Evolutionary conservation across 495 filamentous ascomycete genomes (phyloP), one percentile per base, ranked within the genome.

Genomic region (Hypomontagnella submonticulosa): DNA sequence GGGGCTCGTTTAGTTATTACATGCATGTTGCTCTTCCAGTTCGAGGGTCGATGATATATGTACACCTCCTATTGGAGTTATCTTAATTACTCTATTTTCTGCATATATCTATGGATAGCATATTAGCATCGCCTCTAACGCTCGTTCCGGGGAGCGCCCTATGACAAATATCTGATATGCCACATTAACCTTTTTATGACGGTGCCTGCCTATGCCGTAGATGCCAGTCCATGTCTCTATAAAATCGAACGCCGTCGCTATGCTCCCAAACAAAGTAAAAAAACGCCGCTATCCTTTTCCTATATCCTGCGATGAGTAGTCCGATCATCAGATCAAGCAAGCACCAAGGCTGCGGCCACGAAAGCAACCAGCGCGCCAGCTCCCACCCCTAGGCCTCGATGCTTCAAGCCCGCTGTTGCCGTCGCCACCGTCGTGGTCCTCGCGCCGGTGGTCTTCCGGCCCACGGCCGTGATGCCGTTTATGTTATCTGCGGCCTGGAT

Each of bases 401-500:
- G 61, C 18, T 42, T 57, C 32, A 56, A 37, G 33, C 47, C 40
- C 18, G 64, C 66, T 12, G 60, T 55, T 11, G 43, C 56, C 1
- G 51, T 44, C 16, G 38, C 54, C 4, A 66, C 71, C 16, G 38
- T 42, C 15, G 38, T 48, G 2, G 41, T 8, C 15, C 12, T 55
- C 19, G 42, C 10, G 34, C 44, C 63, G 5, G 48, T 48, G 43
- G 53, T 72, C n/a, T 63, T 72, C 34, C 79, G 68, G 16, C 78
- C 77, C 0, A 69, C 68, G 5, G 76, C 55, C 2, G 46, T 67
- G 47, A 90, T 76, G 27, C 85, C 83, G 75, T 91, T 91, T 57
- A 89, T 41, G 36, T 56, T 54, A 69, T 86, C 81, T 52, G 88
- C 86, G 4, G 84, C 82, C 6, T 69, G 70, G 43, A 90, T 82